A percentile compares a stretch with the other conserved stretches of the same genome.
These are phyloP conservation scores for Microbotryomycetes sp. DNA, from an alignment of 1,284 basidiomycete species.

Conservation along the genomic window DNA sequence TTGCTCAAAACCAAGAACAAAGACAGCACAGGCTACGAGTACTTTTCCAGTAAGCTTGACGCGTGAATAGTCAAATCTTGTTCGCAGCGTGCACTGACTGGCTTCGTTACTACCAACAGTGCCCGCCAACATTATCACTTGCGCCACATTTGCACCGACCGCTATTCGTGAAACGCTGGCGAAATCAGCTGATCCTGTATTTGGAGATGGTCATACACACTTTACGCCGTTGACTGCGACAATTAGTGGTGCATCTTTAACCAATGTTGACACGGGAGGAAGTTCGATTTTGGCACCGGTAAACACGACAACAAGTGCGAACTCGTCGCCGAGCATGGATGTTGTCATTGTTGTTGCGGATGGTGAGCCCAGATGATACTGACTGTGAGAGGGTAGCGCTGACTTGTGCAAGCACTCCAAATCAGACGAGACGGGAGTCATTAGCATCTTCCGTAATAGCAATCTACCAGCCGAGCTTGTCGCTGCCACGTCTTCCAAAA, in stretches of 20 bases:
- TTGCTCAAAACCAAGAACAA: constrained; percentile 17
- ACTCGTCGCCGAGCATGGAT: constrained; percentile 6
- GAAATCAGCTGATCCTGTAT: constrained; percentile 25
- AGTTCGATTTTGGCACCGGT: constrained; percentile 2
- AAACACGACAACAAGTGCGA: not conserved
- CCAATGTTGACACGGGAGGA: not conserved
- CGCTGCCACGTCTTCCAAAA: not conserved
- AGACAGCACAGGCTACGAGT: constrained; percentile 23
- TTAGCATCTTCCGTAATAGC: constrained; percentile 34
- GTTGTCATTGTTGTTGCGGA: constrained; percentile 33
- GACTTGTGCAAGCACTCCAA: not conserved
- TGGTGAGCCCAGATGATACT: constrained; percentile 9
- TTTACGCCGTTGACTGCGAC: constrained; percentile 13
- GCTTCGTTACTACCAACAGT: constrained; percentile 12
- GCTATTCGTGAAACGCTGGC: constrained; percentile 23
- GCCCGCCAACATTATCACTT: constrained; percentile 34
- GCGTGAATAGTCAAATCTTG: too few species aligned
- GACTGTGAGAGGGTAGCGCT: not conserved
- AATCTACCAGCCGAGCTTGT: not conserved
- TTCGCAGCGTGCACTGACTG: not conserved
- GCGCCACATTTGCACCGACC: constrained; percentile 32
- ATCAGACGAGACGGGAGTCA: constrained; percentile 29
- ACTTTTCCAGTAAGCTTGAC: constrained; percentile 21
- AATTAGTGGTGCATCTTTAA: constrained; percentile 1
- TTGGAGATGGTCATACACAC: constrained; percentile 19